These are phyloP conservation scores for Xylaria telfairii DNA, from an alignment of 495 filamentous ascomycete species.

Conservation along the genomic window DNA sequence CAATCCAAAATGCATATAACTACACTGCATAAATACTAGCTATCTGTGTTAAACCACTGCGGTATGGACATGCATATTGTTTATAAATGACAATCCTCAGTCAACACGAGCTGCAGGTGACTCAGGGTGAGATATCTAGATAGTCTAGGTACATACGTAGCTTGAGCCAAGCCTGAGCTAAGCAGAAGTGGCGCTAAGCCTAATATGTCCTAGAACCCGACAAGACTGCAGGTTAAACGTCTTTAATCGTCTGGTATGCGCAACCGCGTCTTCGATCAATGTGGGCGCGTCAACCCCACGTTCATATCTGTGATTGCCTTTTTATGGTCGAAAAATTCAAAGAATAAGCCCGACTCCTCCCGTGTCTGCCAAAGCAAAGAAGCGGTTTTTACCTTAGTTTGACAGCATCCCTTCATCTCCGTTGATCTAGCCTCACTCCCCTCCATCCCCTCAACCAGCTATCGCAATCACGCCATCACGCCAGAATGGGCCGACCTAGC, in stretches of 20 bases:
- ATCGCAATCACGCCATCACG: not conserved
- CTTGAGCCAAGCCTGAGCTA: too few relatives aligned
- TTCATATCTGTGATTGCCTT: not conserved
- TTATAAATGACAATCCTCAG: too few relatives aligned
- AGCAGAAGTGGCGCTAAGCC: too few relatives aligned
- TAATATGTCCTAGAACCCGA: too few relatives aligned
- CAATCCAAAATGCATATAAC: too few relatives aligned
- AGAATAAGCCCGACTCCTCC: not conserved
- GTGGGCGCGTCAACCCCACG: conserved; percentile 18
- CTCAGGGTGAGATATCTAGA: not conserved
- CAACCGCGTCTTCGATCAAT: not conserved
- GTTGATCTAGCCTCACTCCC: not conserved
- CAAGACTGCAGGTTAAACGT: too few relatives aligned
- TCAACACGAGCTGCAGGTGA: too few relatives aligned
- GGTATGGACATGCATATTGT: too few relatives aligned
- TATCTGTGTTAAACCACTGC: too few relatives aligned
- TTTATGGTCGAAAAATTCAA: not conserved
- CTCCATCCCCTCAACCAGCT: not conserved
- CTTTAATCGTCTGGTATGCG: not conserved
- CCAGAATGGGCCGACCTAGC: conserved; percentile 11
- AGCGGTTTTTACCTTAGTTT: not conserved
- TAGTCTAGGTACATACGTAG: too few relatives aligned
- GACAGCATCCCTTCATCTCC: not conserved
- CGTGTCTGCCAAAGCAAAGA: not conserved
- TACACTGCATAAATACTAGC: too few relatives aligned